Evolutionary conservation across 768 basidiomycete genomes (phyloP), one percentile per base, ranked within the genome.

Genomic region (Tricholomella constricta): DNA sequence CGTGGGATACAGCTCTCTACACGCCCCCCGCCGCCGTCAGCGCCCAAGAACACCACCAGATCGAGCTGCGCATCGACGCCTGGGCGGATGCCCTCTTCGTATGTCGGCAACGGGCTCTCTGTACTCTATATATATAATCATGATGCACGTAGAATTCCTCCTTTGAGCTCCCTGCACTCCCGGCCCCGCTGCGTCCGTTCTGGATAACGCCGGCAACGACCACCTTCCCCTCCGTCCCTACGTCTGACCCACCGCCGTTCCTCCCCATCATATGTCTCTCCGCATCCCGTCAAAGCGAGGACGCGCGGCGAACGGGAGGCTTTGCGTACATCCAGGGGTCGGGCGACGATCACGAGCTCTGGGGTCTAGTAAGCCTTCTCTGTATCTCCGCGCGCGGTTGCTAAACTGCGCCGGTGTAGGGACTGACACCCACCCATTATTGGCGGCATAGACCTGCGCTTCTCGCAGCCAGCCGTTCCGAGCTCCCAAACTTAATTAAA

Each of bases 281-380:
- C 2, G 94, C 95, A 2, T 95, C 93, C 3, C 84, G 82, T 58
- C 85, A 84, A 57, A 76, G 87, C 6, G 63, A 72, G 6, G 81
- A 83, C 2, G 84, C 84, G 53, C 75, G 88, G 19, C 80, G 87
- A 1, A 57, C 74, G 8, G 69, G 74, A n/a, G 91, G 90, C 0
- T 97, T 86, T 65, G 76, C 84, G 19, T 98, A 98, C 65, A 82
- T 98, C 7, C 94, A 96, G 67, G 96, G 96, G 1, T 91, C 90
- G 0, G 96, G 94, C 0, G 96, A 98, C 62, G 96, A 98, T 62
- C 92, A 95, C 63, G 94, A 97, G 68, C 74, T 89, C 5, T 95
- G 93, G 94, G 80, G 86, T 25, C 81, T 82, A 82, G 90, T 89
- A 50, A 38, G 68, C 27, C 26, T 11, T 47, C 44, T 54, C 27